Percentiles rank a stretch among this genome's conserved stretches.
Conservation (phyloP, 208 protist species). For the Strigomonas galati region DNA sequence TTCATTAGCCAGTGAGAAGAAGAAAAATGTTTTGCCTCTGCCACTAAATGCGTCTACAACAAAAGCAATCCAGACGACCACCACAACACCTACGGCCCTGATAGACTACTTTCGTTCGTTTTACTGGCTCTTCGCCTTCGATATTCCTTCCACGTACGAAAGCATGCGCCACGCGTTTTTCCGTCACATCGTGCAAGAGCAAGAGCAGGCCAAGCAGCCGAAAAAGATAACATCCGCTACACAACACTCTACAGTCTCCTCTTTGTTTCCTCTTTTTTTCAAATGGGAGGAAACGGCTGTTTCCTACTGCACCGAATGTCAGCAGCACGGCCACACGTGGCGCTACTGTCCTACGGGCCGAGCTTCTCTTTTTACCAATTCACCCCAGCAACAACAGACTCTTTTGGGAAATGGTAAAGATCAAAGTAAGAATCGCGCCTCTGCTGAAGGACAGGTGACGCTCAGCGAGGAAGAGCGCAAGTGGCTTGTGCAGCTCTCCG, state of each 20-base stretch:
- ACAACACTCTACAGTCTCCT: background rate
- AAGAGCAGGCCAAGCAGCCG: no score
- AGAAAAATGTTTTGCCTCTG: no score
- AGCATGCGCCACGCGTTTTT: background rate
- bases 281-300: background rate
- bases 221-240: background rate
- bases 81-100: no score
- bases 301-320: background rate
- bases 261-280: background rate
- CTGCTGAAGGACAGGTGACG: background rate
- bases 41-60: no score
- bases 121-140: background rate
- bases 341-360: background rate
- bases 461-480: background rate
- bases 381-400: no score
- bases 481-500: slow-evolving; percentile 20
- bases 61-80: no score
- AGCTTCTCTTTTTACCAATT: background rate
- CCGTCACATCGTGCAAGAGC: background rate
- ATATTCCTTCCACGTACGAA: background rate
- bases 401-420: no score
- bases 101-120: background rate
- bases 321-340: background rate
- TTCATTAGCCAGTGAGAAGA: no score
- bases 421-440: no score